These are phyloP conservation scores for Pisolithus microcarpus DNA, from an alignment of 768 basidiomycete species.

Conservation along the genomic window DNA sequence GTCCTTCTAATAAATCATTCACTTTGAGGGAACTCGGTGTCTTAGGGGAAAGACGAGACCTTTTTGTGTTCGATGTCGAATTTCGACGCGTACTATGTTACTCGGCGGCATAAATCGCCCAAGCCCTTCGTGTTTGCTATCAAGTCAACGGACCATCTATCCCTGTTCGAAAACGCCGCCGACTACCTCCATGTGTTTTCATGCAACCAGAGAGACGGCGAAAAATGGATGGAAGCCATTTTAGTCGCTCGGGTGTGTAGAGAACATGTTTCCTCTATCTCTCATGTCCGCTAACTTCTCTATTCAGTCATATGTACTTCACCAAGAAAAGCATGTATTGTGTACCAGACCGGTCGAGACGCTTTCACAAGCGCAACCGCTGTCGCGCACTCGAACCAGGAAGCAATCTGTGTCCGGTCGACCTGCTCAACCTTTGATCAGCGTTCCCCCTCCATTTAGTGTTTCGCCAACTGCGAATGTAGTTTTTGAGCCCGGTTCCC, in stretches of 20 bases:
- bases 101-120: conserved; percentile 71
- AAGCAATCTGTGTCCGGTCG: conserved; percentile 28
- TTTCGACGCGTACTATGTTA: conserved; percentile 83
- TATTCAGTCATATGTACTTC: conserved; percentile 69
- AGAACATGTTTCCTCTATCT: not conserved
- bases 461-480: conserved; percentile 28
- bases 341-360: conserved; percentile 29
- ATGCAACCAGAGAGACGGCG: conserved; percentile 66
- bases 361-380: conserved; percentile 24
- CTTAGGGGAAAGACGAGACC: conserved; percentile 76
- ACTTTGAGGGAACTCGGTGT: conserved; percentile 4
- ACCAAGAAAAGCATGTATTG: conserved; percentile 66
- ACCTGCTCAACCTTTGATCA: conserved; percentile 43
- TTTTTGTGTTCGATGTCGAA: conserved; percentile 80
- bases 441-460: conserved; percentile 36
- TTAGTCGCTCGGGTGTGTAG: conserved; percentile 70
- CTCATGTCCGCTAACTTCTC: conserved; percentile 8
- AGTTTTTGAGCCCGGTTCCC: conserved; percentile 70
- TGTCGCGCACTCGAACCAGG: conserved; percentile 33
- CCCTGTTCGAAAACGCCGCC: conserved; percentile 78
- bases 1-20: not conserved
- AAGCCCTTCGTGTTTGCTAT: conserved; percentile 80
- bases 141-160: conserved; percentile 82
- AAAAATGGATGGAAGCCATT: conserved; percentile 72
- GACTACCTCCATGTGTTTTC: conserved; percentile 89